Base-by-base conservation (phyloP, 2,329 filamentous ascomycete species). In the Phialocephala sp. region DNA sequence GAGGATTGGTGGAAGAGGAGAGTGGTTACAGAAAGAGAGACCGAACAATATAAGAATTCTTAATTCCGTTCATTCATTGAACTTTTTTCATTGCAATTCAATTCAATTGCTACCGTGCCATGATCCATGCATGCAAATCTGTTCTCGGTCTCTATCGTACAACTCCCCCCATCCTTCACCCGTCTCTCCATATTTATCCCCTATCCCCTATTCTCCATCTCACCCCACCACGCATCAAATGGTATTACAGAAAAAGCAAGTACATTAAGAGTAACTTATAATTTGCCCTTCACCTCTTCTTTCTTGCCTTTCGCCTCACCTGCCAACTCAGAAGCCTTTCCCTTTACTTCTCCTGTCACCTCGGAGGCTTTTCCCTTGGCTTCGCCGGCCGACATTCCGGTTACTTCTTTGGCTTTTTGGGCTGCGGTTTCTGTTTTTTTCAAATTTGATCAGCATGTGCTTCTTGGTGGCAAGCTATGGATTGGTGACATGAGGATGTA, bases 361-460 rank as follows among this genome's bases (percentile, higher is more conserved):
- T 77, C 76, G 47, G 76, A 77, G 22, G 73, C 77, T 50, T 74
- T 77, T 64, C 77, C 79, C 67, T 75, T 75, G 18, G 74, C 73
- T 41, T 75, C 72, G 20, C 78, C 78, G 64, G 76, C 74, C 2
- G 77, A 71, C 68, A 57, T 57, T 20, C 55, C 55, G 55, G 55
- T 9, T 57, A 35, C 55, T 35, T 35, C 32, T 76, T 86, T 86
- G 60, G 82, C 78, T 74, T 87, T 87, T 65, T 78, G 73, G 11
- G 80, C 76, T 43, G 72, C 75, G 58, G 72, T 78, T 67, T 78
- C 79, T n/a, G n/a, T n/a, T n/a, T n/a, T n/a, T n/a, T n/a, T n/a
- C n/a, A n/a, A n/a, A n/a, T n/a, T n/a, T n/a, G n/a, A n/a, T 78
- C 67, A 50, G 24, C 2, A 2, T 27, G 27, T 27, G 11, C 2